A percentile compares a stretch with the other conserved stretches of the same genome.
These are phyloP conservation scores for Pseudogymnoascus sp. DNA, from an alignment of 2,329 filamentous ascomycete genomes.

Conservation along the genomic window DNA sequence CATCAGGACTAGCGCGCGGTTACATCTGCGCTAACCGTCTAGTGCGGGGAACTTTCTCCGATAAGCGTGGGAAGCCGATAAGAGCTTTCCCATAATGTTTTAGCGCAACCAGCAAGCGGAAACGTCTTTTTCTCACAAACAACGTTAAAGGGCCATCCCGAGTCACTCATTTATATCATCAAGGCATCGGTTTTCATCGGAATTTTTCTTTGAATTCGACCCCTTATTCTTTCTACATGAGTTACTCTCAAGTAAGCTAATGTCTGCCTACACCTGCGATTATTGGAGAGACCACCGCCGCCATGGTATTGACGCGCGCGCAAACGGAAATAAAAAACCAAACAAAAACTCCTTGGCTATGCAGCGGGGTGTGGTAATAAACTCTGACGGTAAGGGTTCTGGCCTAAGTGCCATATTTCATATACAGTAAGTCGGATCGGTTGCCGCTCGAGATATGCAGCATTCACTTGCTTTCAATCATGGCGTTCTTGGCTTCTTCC, in stretches of 20 bases:
- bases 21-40: not conserved
- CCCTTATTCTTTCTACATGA: not conserved
- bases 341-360: conserved; percentile 4
- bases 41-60: not conserved
- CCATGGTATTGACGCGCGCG: conserved; percentile 1
- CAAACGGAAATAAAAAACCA: conserved; percentile 2
- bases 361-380: conserved; percentile 4
- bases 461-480: conserved; percentile 28
- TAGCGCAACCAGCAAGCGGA: not conserved
- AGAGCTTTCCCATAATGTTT: not conserved
- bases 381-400: conserved; percentile 6
- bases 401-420: not conserved
- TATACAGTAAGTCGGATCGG: conserved; percentile 3
- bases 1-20: not conserved
- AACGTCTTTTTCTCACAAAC: conserved; percentile 5
- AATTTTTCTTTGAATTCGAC: not conserved
- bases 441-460: not conserved
- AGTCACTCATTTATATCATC: not conserved
- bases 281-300: conserved; percentile 3
- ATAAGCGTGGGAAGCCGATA: conserved; percentile 1
- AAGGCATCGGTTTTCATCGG: not conserved
- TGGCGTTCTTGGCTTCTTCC: conserved; percentile 57
- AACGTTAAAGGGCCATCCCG: not conserved
- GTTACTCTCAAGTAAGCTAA: not conserved
- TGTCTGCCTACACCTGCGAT: not conserved